A percentile compares a stretch with the other conserved stretches of the same genome.
phyloP scores from a whole-genome alignment of 2,329 filamentous ascomycete species.

The Karstenula rhodostoma region DNA sequence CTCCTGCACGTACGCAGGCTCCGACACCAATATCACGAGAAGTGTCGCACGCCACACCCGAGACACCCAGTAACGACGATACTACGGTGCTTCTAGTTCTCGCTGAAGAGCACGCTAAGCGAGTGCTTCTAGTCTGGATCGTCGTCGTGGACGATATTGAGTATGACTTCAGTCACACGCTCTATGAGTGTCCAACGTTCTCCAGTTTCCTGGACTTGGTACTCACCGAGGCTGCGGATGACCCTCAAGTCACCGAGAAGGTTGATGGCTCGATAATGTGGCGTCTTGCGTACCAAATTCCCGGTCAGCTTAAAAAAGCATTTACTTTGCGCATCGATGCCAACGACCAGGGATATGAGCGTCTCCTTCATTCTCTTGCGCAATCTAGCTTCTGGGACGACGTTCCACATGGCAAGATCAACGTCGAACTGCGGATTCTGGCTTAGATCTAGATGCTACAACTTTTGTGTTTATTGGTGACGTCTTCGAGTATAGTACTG shows the following conservation, averaged over 20 bases:
- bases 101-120: conserved; percentile 19
- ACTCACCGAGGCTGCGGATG: conserved; percentile 10
- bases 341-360: conserved; percentile 17
- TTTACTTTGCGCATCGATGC: conserved; percentile 13
- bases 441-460: neutral
- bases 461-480: neutral
- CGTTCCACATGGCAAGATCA: conserved; percentile 5
- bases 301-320: conserved; percentile 17
- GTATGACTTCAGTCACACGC: conserved; percentile 16
- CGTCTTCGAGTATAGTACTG: neutral
- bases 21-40: neutral
- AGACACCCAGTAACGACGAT: neutral
- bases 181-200: conserved; percentile 22
- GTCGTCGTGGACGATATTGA: conserved; percentile 17
- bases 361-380: conserved; percentile 17
- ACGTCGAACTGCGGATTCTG: conserved; percentile 16
- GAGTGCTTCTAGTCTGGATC: conserved; percentile 19
- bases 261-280: conserved; percentile 19
- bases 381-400: conserved; percentile 7
- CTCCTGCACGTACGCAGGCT: neutral
- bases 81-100: conserved; percentile 7
- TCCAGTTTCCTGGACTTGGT: conserved; percentile 14
- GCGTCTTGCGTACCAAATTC: conserved; percentile 20
- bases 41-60: neutral
- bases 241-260: conserved; percentile 12